Conservation (phyloP, 129 eudicot genomes). For the Calendula officinalis region DNA sequence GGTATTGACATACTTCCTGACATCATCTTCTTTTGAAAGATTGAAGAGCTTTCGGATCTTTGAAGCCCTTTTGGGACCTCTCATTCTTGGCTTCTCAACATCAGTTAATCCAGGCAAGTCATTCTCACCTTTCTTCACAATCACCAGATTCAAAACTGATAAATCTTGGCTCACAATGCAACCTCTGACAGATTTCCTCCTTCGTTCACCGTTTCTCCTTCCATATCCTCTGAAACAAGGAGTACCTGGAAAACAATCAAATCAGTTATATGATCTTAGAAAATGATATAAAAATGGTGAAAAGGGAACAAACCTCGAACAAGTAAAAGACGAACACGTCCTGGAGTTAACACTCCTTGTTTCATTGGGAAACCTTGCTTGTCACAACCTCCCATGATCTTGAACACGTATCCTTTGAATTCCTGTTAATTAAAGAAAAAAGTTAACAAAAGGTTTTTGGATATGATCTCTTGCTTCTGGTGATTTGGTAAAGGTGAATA, state of each 20-base stretch:
- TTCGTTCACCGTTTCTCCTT: conserved; percentile 76
- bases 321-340: conserved; percentile 81
- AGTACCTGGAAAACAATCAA: conserved; percentile 41
- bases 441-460: neutral
- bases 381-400: conserved; percentile 93
- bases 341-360: conserved; percentile 86
- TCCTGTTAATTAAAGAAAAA: conserved; percentile 34
- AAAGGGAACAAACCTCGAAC: conserved; percentile 46
- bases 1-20: conserved; percentile 85
- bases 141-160: conserved; percentile 70
- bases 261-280: neutral
- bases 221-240: conserved; percentile 86
- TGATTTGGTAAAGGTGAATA: neutral
- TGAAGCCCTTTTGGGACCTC: conserved; percentile 88
- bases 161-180: conserved; percentile 87
- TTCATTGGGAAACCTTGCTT: conserved; percentile 92
- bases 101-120: conserved; percentile 84
- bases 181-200: conserved; percentile 87
- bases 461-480: neutral
- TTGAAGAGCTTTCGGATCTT: conserved; percentile 82
- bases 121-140: conserved; percentile 81
- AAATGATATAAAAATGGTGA: neutral
- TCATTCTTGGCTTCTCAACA: conserved; percentile 88
- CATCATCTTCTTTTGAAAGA: conserved; percentile 82
- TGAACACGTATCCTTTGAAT: conserved; percentile 80